phyloP scores from a whole-genome alignment of 148 eudicot genomes.

The Persicaria maculosa region DNA sequence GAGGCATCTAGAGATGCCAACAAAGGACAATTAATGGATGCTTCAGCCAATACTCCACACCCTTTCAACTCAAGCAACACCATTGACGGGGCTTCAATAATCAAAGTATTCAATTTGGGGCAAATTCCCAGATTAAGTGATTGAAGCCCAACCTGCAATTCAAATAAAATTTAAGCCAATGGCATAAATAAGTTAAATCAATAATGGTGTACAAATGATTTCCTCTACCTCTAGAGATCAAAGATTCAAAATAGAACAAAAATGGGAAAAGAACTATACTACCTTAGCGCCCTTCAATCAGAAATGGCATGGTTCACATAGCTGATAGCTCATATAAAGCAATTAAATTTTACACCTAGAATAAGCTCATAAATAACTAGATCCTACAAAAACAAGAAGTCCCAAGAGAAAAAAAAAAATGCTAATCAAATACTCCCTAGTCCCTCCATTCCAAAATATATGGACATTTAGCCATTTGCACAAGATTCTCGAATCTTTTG shows the following conservation, averaged over 20 bases:
- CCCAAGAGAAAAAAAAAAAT: no score
- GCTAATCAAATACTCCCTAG: no score
- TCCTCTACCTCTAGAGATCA: not conserved
- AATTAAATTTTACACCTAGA: not conserved
- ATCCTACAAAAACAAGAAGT: no score
- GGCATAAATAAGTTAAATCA: not conserved
- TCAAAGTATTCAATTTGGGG: slow-evolving; percentile 68
- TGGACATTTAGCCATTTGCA: no score
- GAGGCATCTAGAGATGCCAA: slow-evolving; percentile 93
- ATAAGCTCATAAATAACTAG: no score
- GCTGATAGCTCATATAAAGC: not conserved
- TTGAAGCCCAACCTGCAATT: slow-evolving; percentile 78
- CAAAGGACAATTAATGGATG: slow-evolving; percentile 68
- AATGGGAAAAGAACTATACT: no score
- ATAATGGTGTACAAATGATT: not conserved
- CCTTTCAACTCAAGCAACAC: slow-evolving; percentile 90
- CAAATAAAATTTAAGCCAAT: not conserved
- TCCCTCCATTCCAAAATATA: no score
- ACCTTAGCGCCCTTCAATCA: not conserved
- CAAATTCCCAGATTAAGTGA: slow-evolving; percentile 91
- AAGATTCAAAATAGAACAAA: not conserved
- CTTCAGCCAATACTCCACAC: slow-evolving; percentile 92
- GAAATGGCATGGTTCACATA: not conserved
- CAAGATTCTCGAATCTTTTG: no score
- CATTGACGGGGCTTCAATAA: slow-evolving; percentile 72